Conservation (phyloP, 768 basidiomycete species). For the Chalciporus sphaerocephalus region DNA sequence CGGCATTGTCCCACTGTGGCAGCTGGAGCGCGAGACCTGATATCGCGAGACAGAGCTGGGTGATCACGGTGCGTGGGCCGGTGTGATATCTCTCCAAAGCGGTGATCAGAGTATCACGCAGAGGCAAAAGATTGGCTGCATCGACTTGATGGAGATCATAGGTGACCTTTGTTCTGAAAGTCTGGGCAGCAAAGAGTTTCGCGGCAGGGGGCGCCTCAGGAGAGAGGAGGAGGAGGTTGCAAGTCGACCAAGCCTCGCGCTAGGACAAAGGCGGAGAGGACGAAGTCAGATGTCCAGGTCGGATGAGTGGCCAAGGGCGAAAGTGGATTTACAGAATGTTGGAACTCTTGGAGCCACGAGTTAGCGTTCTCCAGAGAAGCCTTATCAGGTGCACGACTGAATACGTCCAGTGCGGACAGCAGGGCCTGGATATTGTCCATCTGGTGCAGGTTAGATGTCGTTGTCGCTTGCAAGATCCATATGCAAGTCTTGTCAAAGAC, state of each 20-base stretch:
- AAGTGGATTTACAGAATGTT: conserved; percentile 94
- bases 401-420: conserved; percentile 74
- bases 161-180: conserved; percentile 91
- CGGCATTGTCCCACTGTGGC: conserved; percentile 77
- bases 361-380: conserved; percentile 81
- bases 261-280: conserved; percentile 61
- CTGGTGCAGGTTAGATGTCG: conserved; percentile 11
- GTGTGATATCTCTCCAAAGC: conserved; percentile 67
- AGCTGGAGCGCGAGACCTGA: conserved; percentile 90
- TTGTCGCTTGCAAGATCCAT: conserved; percentile 7
- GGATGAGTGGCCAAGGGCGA: conserved; percentile 58
- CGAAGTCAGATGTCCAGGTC: conserved; percentile 63
- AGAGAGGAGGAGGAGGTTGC: conserved; percentile 83
- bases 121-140: conserved; percentile 59
- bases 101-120: conserved; percentile 82
- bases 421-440: conserved; percentile 73
- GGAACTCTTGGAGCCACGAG: conserved; percentile 95
- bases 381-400: conserved; percentile 79
- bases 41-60: conserved; percentile 86
- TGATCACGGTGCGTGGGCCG: conserved; percentile 79
- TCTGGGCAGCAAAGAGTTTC: conserved; percentile 94
- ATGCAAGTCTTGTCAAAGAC: too few relatives aligned
- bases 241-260: conserved; percentile 95
- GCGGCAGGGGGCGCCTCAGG: conserved; percentile 74
- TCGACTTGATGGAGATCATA: conserved; percentile 93